These are phyloP conservation scores for Penicillium sp. DNA, from an alignment of 2,329 filamentous ascomycete genomes.

Conservation along the genomic window DNA sequence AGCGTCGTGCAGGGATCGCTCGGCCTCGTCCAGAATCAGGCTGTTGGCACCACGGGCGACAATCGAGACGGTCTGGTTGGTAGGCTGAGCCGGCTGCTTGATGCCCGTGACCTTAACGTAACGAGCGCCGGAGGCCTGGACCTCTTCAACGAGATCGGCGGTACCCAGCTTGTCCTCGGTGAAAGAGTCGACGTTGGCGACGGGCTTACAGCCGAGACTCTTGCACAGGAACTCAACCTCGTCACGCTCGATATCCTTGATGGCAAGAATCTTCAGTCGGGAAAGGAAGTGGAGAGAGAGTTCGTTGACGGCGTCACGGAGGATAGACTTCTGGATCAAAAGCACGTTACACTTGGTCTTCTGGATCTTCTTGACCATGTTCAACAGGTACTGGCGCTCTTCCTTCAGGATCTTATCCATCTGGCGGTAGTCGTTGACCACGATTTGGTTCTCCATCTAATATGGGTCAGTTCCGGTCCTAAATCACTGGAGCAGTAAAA, in stretches of 20 bases:
- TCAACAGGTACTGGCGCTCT: constrained; percentile 94
- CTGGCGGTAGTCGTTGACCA: constrained; percentile 98
- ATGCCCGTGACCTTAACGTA: constrained; percentile 95
- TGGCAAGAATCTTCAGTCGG: constrained; percentile 89
- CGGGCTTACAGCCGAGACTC: constrained; percentile 96
- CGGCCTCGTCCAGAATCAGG: constrained; percentile 93
- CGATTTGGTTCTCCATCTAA: constrained; percentile 98
- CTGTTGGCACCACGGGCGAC: constrained; percentile 92
- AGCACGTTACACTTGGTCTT: constrained; percentile 99
- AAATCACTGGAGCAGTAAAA: constrained; percentile 12
- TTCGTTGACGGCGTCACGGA: constrained; percentile 96
- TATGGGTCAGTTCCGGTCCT: constrained; percentile 17
- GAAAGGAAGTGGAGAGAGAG: constrained; percentile 95
- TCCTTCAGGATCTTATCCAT: constrained; percentile 99
- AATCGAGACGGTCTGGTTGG: constrained; percentile 82
- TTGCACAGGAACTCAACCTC: constrained; percentile 99
- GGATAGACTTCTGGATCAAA: constrained; percentile 96
- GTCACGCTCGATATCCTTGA: constrained; percentile 98
- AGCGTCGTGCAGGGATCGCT: constrained; percentile 93
- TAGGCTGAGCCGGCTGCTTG: constrained; percentile 61
- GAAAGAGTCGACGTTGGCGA: constrained; percentile 97
- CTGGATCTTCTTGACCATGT: constrained; percentile 99
- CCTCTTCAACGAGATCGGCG: constrained; percentile 91
- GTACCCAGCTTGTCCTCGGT: constrained; percentile 96
- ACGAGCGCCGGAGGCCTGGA: constrained; percentile 79